phyloP scores from a whole-genome alignment of 2,329 filamentous ascomycete species.

The Zymoseptoria tritici region DNA sequence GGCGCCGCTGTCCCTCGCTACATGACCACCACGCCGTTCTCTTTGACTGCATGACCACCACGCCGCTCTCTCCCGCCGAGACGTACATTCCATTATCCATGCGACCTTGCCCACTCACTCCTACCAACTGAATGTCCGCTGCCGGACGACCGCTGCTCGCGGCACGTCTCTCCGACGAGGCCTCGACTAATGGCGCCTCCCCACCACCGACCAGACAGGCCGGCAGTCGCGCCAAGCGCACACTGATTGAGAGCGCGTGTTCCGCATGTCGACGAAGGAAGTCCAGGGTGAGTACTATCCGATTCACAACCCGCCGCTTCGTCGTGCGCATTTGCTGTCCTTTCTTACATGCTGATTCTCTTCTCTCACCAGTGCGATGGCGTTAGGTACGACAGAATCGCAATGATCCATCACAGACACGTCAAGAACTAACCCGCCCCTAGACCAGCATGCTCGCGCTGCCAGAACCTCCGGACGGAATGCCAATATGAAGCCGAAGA shows the following conservation, averaged over 20 bases:
- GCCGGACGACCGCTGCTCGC: slow-evolving; percentile 17
- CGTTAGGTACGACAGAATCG: slow-evolving; percentile 14
- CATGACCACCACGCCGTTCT: neutral
- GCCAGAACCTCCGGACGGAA: slow-evolving; percentile 23
- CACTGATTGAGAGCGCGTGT: slow-evolving; percentile 24
- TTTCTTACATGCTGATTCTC: slow-evolving; percentile 5
- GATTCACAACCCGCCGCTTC: neutral
- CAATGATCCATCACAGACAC: too few species aligned
- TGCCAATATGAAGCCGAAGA: slow-evolving; percentile 29
- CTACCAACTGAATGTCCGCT: slow-evolving; percentile 15
- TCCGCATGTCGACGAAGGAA: slow-evolving; percentile 23
- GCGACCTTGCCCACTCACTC: neutral
- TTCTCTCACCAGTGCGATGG: slow-evolving; percentile 19
- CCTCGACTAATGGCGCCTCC: slow-evolving; percentile 12
- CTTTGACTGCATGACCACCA: neutral
- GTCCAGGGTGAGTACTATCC: slow-evolving; percentile 18
- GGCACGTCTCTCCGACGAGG: slow-evolving; percentile 15
- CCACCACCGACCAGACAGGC: slow-evolving; percentile 12
- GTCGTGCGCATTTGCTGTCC: neutral
- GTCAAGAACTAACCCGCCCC: neutral
- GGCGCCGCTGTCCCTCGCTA: neutral
- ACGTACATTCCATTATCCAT: neutral
- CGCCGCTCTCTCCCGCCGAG: slow-evolving; percentile 12
- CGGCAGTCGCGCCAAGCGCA: slow-evolving; percentile 18
- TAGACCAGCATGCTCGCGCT: slow-evolving; percentile 26